Percentiles rank a stretch among this genome's conserved stretches.
Conservation (phyloP, 305 asterid species). For the Ilex paraguariensis region DNA sequence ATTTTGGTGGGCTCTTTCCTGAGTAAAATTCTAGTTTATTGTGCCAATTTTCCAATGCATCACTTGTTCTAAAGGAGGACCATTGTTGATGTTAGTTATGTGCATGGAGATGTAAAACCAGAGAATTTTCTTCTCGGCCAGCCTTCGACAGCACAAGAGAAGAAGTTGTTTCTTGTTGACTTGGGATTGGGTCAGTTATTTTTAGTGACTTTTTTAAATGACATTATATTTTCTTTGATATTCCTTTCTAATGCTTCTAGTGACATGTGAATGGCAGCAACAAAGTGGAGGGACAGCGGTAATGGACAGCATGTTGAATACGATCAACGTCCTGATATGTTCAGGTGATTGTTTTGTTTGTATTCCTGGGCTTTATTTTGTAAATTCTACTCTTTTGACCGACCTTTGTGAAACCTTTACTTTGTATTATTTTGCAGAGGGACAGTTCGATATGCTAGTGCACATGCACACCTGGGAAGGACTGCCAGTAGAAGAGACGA, state of each 20-base stretch:
- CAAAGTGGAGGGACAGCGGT: constrained; percentile 36
- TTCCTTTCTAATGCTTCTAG: background rate
- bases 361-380: background rate
- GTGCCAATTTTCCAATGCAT: too few species aligned
- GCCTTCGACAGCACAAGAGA: constrained; percentile 39
- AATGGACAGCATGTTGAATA: constrained; percentile 34
- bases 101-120: constrained; percentile 48
- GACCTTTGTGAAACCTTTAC: background rate
- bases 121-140: constrained; percentile 45
- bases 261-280: constrained; percentile 21
- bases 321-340: constrained; percentile 43
- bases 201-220: background rate
- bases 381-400: background rate
- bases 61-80: constrained; percentile 2
- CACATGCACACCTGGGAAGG: constrained; percentile 46
- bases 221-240: background rate
- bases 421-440: constrained; percentile 21
- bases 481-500: constrained; percentile 50
- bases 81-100: constrained; percentile 18
- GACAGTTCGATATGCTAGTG: constrained; percentile 46
- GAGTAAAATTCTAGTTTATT: too few species aligned
- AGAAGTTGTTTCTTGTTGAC: constrained; percentile 46
- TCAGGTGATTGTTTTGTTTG: constrained; percentile 21
- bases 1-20: background rate
- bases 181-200: constrained; percentile 35